A percentile compares a stretch with the other conserved stretches of the same genome.
Evolutionary conservation across 345 rosid species (phyloP).

Genomic region (Bruguiera sexangula): DNA sequence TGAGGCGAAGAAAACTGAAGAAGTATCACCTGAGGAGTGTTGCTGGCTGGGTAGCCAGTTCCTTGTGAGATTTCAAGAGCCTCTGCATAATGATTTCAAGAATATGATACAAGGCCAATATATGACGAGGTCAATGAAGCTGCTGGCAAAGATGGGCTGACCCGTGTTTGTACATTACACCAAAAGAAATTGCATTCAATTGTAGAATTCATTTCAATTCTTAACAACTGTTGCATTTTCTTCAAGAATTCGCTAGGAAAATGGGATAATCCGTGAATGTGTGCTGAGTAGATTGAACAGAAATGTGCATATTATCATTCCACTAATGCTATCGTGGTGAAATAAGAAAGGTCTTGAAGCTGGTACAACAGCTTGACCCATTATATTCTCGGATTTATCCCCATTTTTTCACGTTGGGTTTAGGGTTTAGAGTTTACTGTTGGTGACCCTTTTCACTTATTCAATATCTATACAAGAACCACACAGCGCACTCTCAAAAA

Average conservation of each 20-base stretch:
- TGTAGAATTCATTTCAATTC: too few relatives aligned
- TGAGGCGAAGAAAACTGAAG: constrained; percentile 58
- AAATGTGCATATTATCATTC: too few relatives aligned
- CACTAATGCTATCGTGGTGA: too few relatives aligned
- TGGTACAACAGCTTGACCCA: too few relatives aligned
- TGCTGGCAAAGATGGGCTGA: neutral
- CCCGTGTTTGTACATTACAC: neutral
- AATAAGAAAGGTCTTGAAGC: too few relatives aligned
- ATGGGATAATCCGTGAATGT: too few relatives aligned
- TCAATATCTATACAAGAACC: constrained; percentile 35
- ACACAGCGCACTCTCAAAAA: constrained; percentile 26
- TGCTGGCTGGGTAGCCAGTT: constrained; percentile 23
- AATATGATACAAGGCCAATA: neutral
- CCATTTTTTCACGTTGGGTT: too few relatives aligned
- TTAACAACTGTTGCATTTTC: too few relatives aligned
- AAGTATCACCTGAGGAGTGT: constrained; percentile 40
- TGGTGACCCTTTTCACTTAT: constrained; percentile 35
- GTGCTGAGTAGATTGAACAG: too few relatives aligned
- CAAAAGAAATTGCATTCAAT: too few relatives aligned
- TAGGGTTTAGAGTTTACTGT: neutral
- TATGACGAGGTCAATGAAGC: neutral
- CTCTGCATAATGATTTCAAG: neutral
- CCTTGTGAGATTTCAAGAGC: neutral
- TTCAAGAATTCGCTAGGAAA: too few relatives aligned
- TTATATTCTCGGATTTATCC: too few relatives aligned